Evolutionary conservation across 805 yeast genomes (phyloP).

Genomic region (Candida arabinofermentans): DNA sequence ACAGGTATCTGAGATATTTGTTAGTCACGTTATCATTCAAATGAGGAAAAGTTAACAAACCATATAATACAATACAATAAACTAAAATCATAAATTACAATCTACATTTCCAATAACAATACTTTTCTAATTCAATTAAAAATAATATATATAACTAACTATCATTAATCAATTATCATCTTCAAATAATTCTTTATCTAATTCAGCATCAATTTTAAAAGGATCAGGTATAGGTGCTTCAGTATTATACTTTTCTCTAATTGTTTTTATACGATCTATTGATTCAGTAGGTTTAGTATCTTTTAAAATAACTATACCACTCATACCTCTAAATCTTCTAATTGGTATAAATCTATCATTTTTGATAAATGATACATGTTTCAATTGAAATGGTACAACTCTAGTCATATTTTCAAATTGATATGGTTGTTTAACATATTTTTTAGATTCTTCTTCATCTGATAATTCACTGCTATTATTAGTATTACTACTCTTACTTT

Average conservation of each 20-base stretch:
- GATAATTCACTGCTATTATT: no score
- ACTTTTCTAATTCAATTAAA: no score
- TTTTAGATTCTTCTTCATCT: background rate
- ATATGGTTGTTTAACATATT: conserved; percentile 59
- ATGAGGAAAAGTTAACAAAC: no score
- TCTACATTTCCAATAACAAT: no score
- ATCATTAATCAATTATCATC: conserved; percentile 12
- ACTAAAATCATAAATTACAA: no score
- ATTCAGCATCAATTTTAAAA: conserved; percentile 52
- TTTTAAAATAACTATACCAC: conserved; percentile 68
- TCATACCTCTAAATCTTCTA: conserved; percentile 63
- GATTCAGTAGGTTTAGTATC: conserved; percentile 63
- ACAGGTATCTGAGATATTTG: no score
- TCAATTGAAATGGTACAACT: conserved; percentile 84
- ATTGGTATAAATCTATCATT: conserved; percentile 79
- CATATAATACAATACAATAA: no score
- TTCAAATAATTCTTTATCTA: conserved; percentile 27
- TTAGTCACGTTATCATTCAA: no score
- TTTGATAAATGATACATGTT: conserved; percentile 72
- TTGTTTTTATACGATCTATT: conserved; percentile 69
- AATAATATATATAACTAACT: no score
- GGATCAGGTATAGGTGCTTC: conserved; percentile 76
- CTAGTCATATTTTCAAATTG: conserved; percentile 77
- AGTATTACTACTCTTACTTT: no score
- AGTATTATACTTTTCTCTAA: conserved; percentile 69